Evolutionary conservation across 805 yeast species (phyloP), one percentile per base, ranked within the genome.

Genomic region (Myxozyma sirexii): DNA sequence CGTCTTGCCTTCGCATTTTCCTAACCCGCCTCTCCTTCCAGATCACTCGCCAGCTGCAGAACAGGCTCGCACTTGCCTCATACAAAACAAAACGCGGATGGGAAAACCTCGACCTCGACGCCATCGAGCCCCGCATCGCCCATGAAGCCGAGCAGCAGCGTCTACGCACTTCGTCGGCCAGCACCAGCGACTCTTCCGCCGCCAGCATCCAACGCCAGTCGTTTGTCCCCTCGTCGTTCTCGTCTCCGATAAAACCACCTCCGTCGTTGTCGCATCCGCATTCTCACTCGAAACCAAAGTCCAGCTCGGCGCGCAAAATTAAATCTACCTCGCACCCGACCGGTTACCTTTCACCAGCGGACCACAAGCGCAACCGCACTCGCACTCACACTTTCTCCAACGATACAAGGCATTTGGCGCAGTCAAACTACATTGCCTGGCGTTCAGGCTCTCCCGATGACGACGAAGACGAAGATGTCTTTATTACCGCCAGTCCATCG

Each of bases 41-140:
- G 72, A 68, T 77, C 47, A 74, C 80, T 13, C 69, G 77, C 37
- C 74, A 73, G 59, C 71, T 77, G 55, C 77, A 78, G 60, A 72
- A 75, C 43, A 67, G 80, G 41, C 72, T 77, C 15, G 78, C 77
- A 23, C 66, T 74, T 50, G 80, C 80, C 6, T 68, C 75, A 26
- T 71, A 70, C 71, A 77, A 77, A 65, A 69, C 80, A 49, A 71
- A 71, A 53, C 69, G 76, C 4, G 78, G 78, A 33, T 73, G 76
- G 73, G 75, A 72, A 63, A 69, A 70, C 56, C 68, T 74, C 39
- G 68, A 68, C 37, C 63, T 75, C 31, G 76, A 74, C 48, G 47
- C 71, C 15, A 71, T 75, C 43, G 78, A 75, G 62, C 77, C 76
- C 15, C 65, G 64, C 41, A 62, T 74, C 24, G 65, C 65, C 4